Conservation (phyloP, 768 basidiomycete species). For the Auricularia sp. region DNA sequence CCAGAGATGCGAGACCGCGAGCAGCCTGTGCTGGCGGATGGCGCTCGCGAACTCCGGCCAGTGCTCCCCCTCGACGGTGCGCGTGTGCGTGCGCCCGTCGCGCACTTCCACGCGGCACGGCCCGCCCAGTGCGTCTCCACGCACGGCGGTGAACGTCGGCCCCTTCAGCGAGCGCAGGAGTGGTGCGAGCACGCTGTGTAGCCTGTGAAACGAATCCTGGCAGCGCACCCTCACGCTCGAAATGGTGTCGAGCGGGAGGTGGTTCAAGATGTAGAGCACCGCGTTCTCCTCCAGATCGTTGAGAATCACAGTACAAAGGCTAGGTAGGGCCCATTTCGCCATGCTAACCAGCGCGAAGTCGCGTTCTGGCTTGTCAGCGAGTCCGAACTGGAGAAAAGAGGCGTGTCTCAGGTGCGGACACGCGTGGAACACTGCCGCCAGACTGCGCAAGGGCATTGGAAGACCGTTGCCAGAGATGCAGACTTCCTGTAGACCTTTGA, state of each 20-base stretch:
- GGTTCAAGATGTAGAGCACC: no score
- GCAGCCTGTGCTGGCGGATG: background rate
- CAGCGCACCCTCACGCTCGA: no score
- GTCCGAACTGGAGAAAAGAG: background rate
- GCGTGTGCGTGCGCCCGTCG: no score
- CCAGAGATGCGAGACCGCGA: background rate
- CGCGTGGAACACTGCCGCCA: background rate
- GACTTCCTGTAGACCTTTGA: background rate
- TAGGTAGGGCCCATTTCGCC: background rate
- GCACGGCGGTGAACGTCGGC: no score
- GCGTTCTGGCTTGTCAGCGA: background rate
- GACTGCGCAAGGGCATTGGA: background rate
- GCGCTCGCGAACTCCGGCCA: background rate
- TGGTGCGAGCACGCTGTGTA: no score
- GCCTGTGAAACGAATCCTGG: no score
- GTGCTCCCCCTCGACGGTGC: background rate
- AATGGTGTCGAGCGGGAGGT: no score
- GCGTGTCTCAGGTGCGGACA: background rate
- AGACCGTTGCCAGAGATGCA: background rate
- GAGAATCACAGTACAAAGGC: no score
- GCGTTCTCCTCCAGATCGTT: no score
- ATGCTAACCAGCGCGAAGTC: background rate
- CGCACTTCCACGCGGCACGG: no score
- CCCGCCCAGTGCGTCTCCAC: no score
- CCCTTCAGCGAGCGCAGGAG: no score